Evolutionary conservation across 2,329 filamentous ascomycete species (phyloP), one percentile per base, ranked within the genome.

Genomic region (Venturia effusa): DNA sequence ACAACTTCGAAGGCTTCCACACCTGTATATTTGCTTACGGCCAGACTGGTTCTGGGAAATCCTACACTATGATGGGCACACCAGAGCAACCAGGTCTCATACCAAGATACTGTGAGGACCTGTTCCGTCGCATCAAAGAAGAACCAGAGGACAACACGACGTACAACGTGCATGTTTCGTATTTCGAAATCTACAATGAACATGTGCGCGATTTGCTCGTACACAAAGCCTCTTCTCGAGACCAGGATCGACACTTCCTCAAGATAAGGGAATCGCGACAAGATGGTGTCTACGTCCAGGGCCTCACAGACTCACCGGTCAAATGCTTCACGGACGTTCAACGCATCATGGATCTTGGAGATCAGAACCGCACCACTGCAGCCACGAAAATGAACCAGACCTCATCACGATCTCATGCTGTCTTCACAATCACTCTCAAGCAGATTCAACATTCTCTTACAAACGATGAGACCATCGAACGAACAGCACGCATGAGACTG

Each of bases 311-410:
- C 73, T 89, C 94, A 3, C 91, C 92, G 0, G 94, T 96, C 51
- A 88, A 90, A 72, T 92, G 85, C 75, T 90, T 94, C 71, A 79
- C 84, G 61, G 94, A 99, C 74, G 91, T 99, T 67, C 82, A 96
- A 75, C 87, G 89, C 45, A 87, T 90, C 76, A 97, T 99, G 92
- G 90, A 88, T 70, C 84, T 87, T 71, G 94, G 94, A 64, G 94
- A 99, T 74, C 39, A 75, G 67, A 96, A 89, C 65, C 87, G 94
- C 59, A 97, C 94, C 0, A 88, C 85, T 24, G 94, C 94, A 17
- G 92, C 90, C 72, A 99, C 94, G 66, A 97, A 97, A 79, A 99
- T 99, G 94, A 99, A 99, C 76, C 94, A 99, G 75, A 97, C 93
- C 2, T 96, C 91, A 63, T 96, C 91, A 67, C 89, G 94, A 74